Conservation (phyloP, 83 land plant species). For the Isoetes engelmannii region DNA sequence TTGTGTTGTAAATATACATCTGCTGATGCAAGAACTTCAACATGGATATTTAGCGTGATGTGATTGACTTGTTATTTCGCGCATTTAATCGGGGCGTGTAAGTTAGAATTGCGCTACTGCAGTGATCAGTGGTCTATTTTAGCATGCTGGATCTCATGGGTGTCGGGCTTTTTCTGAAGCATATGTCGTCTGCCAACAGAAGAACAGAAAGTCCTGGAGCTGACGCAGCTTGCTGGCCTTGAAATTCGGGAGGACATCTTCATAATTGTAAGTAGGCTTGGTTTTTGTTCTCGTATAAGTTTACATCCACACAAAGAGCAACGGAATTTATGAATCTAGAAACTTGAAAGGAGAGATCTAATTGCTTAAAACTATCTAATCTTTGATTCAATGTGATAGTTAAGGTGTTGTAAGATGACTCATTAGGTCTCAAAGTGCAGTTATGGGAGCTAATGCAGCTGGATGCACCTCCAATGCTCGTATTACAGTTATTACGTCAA, state of each 20-base stretch:
- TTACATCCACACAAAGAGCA: not conserved
- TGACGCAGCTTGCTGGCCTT: constrained; percentile 33
- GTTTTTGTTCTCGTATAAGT: not conserved
- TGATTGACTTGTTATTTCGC: no score
- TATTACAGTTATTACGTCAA: constrained; percentile 20
- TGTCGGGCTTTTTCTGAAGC: no score
- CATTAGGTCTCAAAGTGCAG: constrained; percentile 13
- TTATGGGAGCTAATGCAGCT: constrained; percentile 35
- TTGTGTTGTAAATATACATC: no score
- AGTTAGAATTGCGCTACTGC: no score
- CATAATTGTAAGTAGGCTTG: constrained; percentile 18
- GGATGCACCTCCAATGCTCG: constrained; percentile 30
- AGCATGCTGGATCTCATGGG: no score
- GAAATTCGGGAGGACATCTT: constrained; percentile 31
- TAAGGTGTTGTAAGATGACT: not conserved
- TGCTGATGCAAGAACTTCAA: no score
- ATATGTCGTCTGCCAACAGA: constrained; percentile 6
- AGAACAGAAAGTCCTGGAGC: constrained; percentile 33
- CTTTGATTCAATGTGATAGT: not conserved
- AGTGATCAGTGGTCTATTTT: no score
- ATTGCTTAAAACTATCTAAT: not conserved
- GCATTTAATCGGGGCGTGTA: no score
- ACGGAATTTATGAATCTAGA: not conserved
- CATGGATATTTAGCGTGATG: no score
- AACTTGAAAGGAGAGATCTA: not conserved